These are phyloP conservation scores for Nakazawaea holstii DNA, from an alignment of 805 yeast species.

Conservation along the genomic window DNA sequence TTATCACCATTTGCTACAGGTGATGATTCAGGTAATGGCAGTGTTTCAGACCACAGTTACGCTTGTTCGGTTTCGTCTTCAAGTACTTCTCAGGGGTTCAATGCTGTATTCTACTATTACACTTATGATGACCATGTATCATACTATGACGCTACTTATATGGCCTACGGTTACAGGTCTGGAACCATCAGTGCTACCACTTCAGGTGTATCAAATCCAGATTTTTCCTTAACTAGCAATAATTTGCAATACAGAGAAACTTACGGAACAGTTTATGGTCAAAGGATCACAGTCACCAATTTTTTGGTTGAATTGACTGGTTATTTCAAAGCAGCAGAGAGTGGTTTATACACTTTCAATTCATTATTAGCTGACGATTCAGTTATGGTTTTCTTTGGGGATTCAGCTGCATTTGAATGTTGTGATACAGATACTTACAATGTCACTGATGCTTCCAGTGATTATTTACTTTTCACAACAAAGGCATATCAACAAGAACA, in stretches of 20 bases:
- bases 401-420: constrained; percentile 27
- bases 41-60: background rate
- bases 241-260: background rate
- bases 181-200: background rate
- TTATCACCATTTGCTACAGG: background rate
- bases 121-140: background rate
- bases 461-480: constrained; percentile 2
- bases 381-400: constrained; percentile 26
- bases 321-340: constrained; percentile 20
- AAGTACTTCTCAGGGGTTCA: background rate
- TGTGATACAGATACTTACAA: constrained; percentile 17
- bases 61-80: background rate
- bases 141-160: background rate
- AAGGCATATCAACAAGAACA: background rate
- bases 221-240: background rate
- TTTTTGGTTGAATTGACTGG: constrained; percentile 18
- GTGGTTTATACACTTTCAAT: constrained; percentile 24
- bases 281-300: background rate
- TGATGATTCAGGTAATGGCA: background rate
- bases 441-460: background rate
- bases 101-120: background rate
- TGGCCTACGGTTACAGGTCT: background rate
- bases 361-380: constrained; percentile 24
- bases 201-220: constrained; percentile 4
- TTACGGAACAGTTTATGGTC: background rate